Evolutionary conservation across 2,329 filamentous ascomycete species (phyloP), one percentile per base, ranked within the genome.

Genomic region (Diplodia sapinea): DNA sequence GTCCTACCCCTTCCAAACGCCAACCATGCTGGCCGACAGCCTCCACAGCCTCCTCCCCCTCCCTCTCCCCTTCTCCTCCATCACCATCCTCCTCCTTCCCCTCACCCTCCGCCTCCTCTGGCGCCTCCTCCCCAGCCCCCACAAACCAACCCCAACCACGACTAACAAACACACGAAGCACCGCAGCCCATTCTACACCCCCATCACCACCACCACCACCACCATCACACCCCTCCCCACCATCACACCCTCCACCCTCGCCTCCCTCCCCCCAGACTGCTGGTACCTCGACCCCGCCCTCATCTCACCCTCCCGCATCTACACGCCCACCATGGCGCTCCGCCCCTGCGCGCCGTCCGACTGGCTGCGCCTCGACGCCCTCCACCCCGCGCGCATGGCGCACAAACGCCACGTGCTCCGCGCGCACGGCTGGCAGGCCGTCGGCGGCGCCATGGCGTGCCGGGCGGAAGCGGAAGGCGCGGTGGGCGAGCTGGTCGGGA

Each of bases 351-450:
- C 65, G 0, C 8, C 17, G 4, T 33, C 23, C 50, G 65, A 67
- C 65, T 62, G 65, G 65, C 47, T 67, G 15, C 65, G 65, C 26
- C 36, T 67, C 47, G 65, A 67, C 33, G 12, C n/a, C 3, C 63
- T 63, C 56, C 56, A 62, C 29, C 17, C 65, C 20, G 23, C 20
- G 2, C 65, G 56, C 47, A 63, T 67, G 56, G 33, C 33, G 50
- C 65, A 62, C 55, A 67, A 62, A 43, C 33, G 26, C 23, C 17
- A 15, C 49, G 23, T 54, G 4, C 33, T 51, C 4, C 54, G 36
- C 29, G 7, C 29, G 5, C 5, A 31, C 56, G 47, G 40, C 20
- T 26, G 65, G 54, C 5, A 47, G 4, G 1, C 17, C 17, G n/a
- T 20, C 7, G 43, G 49, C 23, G 49, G n/a, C 7, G 65, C 65